Base-by-base conservation (phyloP, 768 basidiomycete species). In the Leccinum boreale region DNA sequence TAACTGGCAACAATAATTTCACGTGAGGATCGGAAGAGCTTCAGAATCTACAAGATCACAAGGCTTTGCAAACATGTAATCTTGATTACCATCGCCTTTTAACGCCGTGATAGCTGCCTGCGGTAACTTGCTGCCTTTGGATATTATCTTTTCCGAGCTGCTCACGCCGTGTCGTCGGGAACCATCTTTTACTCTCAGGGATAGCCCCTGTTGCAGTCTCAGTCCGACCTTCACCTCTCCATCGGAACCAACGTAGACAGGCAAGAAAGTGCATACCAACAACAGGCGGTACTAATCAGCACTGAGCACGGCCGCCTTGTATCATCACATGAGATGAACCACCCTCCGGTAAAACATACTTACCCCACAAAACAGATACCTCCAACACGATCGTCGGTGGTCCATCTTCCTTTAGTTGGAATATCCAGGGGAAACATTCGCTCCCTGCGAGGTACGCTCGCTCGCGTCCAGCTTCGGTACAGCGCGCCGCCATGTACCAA, bases 321-420 rank as follows among this genome's bases (percentile, higher is more conserved):
- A 31, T 31, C 31, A 51, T 4, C 66, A 29, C 12, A 39, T 19
- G 29, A 62, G 23, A 8, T 1, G 23, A 8, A 9, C 8, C 4
- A 14, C 23, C 17, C 17, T 4, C 17, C 10, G 17, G 49, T 5
- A 45, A 31, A 26, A 42, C 3, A 10, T 35, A 61, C 64, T 17
- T 63, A 76, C 72, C 52, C 79, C 83, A 35, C 79, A 73, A 62
- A 85, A 85, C 9, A 83, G 35, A 29, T 29, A 29, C 28, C 28
- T 29, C 28, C 28, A 29, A 29, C 28, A 29, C 28, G 28, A 9
- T 29, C 28, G 28, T 29, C 28, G 9, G 28, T 29, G 28, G 9
- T 29, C 28, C 28, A 29, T 29, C 9, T 29, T 29, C 28, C 28
- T 29, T 29, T 3, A 29, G 28, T 10, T 29, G 26, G 26, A 8